Evolutionary conservation across 306 rosid genomes (phyloP).

Genomic region (Vachellia collinsii): DNA sequence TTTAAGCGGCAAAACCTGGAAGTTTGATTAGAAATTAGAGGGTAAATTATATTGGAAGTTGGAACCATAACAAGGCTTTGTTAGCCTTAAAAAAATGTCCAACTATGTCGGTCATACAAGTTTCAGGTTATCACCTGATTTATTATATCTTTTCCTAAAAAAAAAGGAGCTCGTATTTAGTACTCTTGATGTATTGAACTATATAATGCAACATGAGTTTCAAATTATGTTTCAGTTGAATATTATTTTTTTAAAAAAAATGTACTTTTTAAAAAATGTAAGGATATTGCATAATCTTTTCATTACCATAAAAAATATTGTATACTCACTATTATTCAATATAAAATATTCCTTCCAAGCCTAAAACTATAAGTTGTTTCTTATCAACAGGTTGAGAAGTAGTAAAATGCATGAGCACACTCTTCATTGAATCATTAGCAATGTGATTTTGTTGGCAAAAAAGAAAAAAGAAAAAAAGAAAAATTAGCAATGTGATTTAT

Average conservation of each 20-base stretch:
- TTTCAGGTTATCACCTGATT: not conserved
- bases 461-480: too few species aligned
- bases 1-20: not conserved
- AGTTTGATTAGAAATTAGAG: not conserved
- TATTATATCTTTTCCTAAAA: not conserved
- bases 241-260: not conserved
- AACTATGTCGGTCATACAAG: not conserved
- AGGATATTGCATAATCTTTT: not conserved
- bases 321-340: too few species aligned
- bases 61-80: not conserved
- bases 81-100: not conserved
- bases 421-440: too few species aligned
- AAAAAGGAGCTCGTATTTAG: not conserved
- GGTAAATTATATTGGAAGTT: not conserved
- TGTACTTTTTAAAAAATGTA: not conserved
- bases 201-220: not conserved
- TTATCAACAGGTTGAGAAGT: too few species aligned
- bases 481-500: too few species aligned
- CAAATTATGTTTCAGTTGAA: not conserved
- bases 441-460: too few species aligned
- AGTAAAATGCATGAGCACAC: too few species aligned
- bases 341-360: too few species aligned
- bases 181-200: not conserved
- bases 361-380: too few species aligned
- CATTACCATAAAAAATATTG: not conserved